Conservation (phyloP, 2,329 filamentous ascomycete genomes). For the Epichloe baconii region DNA sequence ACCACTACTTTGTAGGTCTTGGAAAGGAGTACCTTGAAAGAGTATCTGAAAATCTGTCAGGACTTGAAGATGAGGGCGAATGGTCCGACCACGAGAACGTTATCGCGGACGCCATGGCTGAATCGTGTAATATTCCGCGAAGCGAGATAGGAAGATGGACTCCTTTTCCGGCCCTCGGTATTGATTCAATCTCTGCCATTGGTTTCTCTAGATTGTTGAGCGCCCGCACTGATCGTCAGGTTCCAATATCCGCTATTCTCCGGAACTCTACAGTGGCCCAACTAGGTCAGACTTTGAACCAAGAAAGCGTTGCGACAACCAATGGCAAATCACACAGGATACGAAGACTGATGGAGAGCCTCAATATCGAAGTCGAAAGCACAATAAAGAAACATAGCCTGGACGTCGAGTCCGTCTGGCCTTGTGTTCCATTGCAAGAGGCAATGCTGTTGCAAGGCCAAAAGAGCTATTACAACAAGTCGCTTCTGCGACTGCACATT, state of each 20-base stretch:
- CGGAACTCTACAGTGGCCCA: conserved; percentile 52
- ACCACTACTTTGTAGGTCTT: conserved; percentile 33
- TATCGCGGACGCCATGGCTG: conserved; percentile 42
- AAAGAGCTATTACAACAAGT: conserved; percentile 58
- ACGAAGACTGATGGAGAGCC: conserved; percentile 14
- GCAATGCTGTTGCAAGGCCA: conserved; percentile 56
- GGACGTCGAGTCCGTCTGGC: conserved; percentile 45
- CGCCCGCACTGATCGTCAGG: conserved; percentile 26
- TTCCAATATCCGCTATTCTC: conserved; percentile 59
- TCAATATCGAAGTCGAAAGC: conserved; percentile 1
- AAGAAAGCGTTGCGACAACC: neutral
- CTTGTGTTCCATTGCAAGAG: conserved; percentile 80
- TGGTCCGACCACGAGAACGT: conserved; percentile 43
- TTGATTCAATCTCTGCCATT: conserved; percentile 79
- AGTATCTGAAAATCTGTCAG: conserved; percentile 14
- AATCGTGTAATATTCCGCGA: conserved; percentile 31
- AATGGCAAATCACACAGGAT: neutral
- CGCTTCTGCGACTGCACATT: conserved; percentile 47
- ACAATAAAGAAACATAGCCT: conserved; percentile 12
- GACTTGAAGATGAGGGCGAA: conserved; percentile 18
- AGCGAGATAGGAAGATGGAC: conserved; percentile 46
- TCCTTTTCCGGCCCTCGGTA: conserved; percentile 63
- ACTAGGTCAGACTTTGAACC: conserved; percentile 30
- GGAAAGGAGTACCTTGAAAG: conserved; percentile 29
- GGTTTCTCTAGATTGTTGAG: conserved; percentile 47